Base-by-base conservation (phyloP, 2,329 filamentous ascomycete genomes). In the Dryadomyces quercus-mongolicae region DNA sequence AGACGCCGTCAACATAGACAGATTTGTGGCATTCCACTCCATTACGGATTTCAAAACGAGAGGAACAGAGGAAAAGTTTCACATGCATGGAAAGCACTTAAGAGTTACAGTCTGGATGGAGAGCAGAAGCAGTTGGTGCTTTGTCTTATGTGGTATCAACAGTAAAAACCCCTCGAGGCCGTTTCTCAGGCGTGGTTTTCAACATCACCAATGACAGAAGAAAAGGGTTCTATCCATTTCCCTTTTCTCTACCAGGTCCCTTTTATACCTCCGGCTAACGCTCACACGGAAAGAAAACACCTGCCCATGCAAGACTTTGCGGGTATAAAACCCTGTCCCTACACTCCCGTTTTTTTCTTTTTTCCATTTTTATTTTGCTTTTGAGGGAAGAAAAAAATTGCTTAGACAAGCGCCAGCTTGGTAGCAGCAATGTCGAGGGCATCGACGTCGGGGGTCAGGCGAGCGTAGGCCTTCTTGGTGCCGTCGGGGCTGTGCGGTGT, bases 351-450 rank as follows among this genome's bases (percentile, higher is more conserved):
- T 51, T 47, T 31, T 25, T n/a, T 21, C 18, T n/a, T 49, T 45
- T 54, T 49, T 45, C 25, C 16, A n/a, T 55, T 51, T 51, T 34
- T 18, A 15, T 57, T 31, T 38, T 46, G 25, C 44, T 55, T 52
- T 31, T 43, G 48, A 42, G 16, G 16, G 8, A 46, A 40, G 34
- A 50, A 40, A 40, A 43, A 50, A 40, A 54, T 21, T 46, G 49
- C 66, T 86, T 95, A 97, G 72, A 97, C 93, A 69, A 98, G 93
- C 66, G 86, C 86, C 66, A 98, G 85, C 86, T 97, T 98, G 75
- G 93, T 97, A 68, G 93, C 94, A 62, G 93, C 94, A 75, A 98
- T 96, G 78, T 98, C 93, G 66, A 98, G 86, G 69, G 93, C 93
- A 75, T 98, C 93, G 65, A 97, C 91, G 74, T 98, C 93, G 60